phyloP scores from a whole-genome alignment of 371 early-diverging fungal genomes.

The Syncephalastrum monosporum region DNA sequence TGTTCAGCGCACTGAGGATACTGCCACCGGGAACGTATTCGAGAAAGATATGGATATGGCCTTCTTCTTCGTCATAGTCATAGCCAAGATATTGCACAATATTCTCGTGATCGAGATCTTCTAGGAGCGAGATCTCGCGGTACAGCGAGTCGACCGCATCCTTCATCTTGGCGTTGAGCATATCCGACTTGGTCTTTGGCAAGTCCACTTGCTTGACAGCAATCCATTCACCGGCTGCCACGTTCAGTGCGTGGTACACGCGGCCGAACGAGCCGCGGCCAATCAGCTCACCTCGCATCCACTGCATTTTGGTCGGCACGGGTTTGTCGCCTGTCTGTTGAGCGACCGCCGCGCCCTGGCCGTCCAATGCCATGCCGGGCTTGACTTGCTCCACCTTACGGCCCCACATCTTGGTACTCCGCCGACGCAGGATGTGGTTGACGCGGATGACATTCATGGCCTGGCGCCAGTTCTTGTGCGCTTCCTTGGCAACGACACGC shows the following conservation, averaged over 20 bases:
- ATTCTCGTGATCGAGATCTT: constrained; percentile 85
- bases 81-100: constrained; percentile 92
- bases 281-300: constrained; percentile 90
- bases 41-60: constrained; percentile 87
- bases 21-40: constrained; percentile 98
- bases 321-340: constrained; percentile 20
- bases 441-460: constrained; percentile 38
- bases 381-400: constrained; percentile 57
- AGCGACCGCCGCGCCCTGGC: constrained; percentile 8
- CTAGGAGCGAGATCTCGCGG: constrained; percentile 40
- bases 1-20: constrained; percentile 78
- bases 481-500: constrained; percentile 58
- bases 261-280: constrained; percentile 97
- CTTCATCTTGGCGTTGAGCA: constrained; percentile 29
- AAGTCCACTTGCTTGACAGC: constrained; percentile 98
- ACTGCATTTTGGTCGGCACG: constrained; percentile 52
- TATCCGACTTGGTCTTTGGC: constrained; percentile 60
- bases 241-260: constrained; percentile 92
- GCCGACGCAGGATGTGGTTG: constrained; percentile 43
- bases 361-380: constrained; percentile 41
- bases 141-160: constrained; percentile 41
- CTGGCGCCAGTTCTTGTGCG: constrained; percentile 43
- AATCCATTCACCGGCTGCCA: constrained; percentile 85
- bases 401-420: constrained; percentile 68
- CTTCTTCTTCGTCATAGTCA: constrained; percentile 57